Percentiles rank a stretch among this genome's conserved stretches.
These are phyloP conservation scores for Zygoascus bituminiphila DNA, from an alignment of 805 yeast genomes.

Conservation along the genomic window DNA sequence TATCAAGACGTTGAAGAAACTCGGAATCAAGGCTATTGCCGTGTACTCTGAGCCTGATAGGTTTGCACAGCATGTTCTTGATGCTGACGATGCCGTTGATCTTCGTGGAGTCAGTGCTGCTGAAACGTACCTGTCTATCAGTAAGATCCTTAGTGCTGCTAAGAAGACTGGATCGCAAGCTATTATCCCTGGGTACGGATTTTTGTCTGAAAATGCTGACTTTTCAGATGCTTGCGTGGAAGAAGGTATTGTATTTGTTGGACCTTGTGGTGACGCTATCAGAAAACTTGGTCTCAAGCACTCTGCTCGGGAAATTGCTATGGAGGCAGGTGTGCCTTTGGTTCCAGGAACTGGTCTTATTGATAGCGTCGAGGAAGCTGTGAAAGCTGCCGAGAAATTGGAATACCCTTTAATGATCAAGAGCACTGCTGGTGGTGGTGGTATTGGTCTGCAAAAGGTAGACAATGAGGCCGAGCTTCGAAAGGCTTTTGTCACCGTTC, in stretches of 20 bases:
- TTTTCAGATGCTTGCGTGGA: slow-evolving; percentile 79
- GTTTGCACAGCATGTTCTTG: slow-evolving; percentile 75
- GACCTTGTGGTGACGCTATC: slow-evolving; percentile 94
- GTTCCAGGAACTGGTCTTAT: slow-evolving; percentile 96
- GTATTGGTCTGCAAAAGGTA: slow-evolving; percentile 93
- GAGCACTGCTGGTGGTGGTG: slow-evolving; percentile 99
- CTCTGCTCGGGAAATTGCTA: slow-evolving; percentile 92
- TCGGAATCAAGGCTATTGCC: slow-evolving; percentile 74
- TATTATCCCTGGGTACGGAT: slow-evolving; percentile 97
- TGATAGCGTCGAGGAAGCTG: slow-evolving; percentile 63
- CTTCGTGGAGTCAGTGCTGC: slow-evolving; percentile 79
- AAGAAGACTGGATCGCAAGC: slow-evolving; percentile 81
- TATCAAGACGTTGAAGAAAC: slow-evolving; percentile 74
- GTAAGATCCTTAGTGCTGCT: slow-evolving; percentile 81
- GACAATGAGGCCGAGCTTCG: slow-evolving; percentile 74
- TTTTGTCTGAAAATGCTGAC: slow-evolving; percentile 92
- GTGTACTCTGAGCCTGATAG: slow-evolving; percentile 87
- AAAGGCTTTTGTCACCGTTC: slow-evolving; percentile 79
- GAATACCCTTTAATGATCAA: slow-evolving; percentile 91
- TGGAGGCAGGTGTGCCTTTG: slow-evolving; percentile 84
- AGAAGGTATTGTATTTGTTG: slow-evolving; percentile 86
- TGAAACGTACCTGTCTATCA: slow-evolving; percentile 80
- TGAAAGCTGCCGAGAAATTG: slow-evolving; percentile 59
- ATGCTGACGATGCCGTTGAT: slow-evolving; percentile 76
- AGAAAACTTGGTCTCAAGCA: slow-evolving; percentile 88